Base-by-base conservation (phyloP, 495 filamentous ascomycete genomes). In the Penicillium alfredii region DNA sequence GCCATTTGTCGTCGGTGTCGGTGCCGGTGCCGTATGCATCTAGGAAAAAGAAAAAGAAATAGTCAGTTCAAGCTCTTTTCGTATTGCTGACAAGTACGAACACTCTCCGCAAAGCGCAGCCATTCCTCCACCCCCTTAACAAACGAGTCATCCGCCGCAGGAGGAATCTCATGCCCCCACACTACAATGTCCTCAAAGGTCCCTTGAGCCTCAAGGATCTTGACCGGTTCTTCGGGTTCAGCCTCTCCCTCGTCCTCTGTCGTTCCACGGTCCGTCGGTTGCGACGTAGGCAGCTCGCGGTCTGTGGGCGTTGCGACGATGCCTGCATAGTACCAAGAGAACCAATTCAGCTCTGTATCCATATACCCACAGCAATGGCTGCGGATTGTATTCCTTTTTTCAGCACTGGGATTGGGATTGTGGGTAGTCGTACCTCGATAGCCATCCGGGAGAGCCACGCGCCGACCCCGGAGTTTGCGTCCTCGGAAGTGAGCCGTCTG, bases 81-180 rank as follows among this genome's bases (percentile, higher is more conserved):
- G n/a, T n/a, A n/a, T n/a, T n/a, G n/a, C n/a, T n/a, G n/a, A n/a
- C n/a, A n/a, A n/a, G 19, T 9, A 24, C 10, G 25, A 38, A 48
- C 67, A 33, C 23, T 65, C 45, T 81, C 80, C 14, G 88, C 80
- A 58, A 94, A 77, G 1, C 60, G 67, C 46, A 96, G 60, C 90
- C 89, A 96, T 60, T 97, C 90, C 55, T 84, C 77, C 42, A 93
- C 66, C 0, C 72, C 71, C 17, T 79, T 75, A 8, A 76, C 80
- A 53, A 86, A 89, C 1, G 69, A 53, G 54, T 86, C 82, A 45
- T 85, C 83, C 7, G 77, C 69, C 12, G 80, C 72, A 15, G 83
- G 82, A 27, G 75, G 45, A 33, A 73, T 69, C 39, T 88, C 83
- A 61, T 96, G 92, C 0, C 73, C 83, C 90, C 90, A 97, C 14